These are phyloP conservation scores for Trametes versicolor DNA, from an alignment of 1,284 basidiomycete species.

Conservation along the genomic window DNA sequence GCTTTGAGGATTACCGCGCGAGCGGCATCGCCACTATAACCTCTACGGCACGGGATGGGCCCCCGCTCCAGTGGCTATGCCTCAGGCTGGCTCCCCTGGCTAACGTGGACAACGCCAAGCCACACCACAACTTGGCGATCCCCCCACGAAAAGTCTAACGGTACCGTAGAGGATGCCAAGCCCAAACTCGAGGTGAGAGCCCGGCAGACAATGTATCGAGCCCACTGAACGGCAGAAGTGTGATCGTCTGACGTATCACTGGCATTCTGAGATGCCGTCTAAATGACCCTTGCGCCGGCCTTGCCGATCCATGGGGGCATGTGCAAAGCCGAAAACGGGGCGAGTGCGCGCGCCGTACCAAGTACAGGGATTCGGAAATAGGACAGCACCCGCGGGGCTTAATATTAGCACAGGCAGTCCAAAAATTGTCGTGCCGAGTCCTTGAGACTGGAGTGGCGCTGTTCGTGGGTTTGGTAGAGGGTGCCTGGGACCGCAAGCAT, in stretches of 20 bases:
- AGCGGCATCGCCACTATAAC: neutral
- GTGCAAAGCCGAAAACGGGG: conserved; percentile 6
- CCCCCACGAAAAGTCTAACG: neutral
- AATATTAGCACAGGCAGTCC: neutral
- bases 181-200: neutral
- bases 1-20: neutral
- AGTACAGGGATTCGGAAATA: conserved; percentile 2
- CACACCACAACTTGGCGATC: neutral
- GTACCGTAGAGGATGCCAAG: conserved; percentile 4
- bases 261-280: neutral
- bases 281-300: conserved; percentile 3
- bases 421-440: conserved; percentile 9
- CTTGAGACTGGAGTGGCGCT: conserved; percentile 20
- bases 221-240: neutral
- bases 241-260: conserved; percentile 7
- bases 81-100: neutral
- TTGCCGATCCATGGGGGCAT: conserved; percentile 6
- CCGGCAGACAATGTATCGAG: neutral
- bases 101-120: conserved; percentile 7
- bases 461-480: conserved; percentile 6
- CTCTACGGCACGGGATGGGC: neutral
- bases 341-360: conserved; percentile 2
- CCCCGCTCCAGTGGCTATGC: neutral
- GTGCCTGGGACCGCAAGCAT: conserved; percentile 6
- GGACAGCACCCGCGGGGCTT: neutral